Base-by-base conservation (phyloP, 2,329 filamentous ascomycete genomes). In the Trichoderma hamatum region DNA sequence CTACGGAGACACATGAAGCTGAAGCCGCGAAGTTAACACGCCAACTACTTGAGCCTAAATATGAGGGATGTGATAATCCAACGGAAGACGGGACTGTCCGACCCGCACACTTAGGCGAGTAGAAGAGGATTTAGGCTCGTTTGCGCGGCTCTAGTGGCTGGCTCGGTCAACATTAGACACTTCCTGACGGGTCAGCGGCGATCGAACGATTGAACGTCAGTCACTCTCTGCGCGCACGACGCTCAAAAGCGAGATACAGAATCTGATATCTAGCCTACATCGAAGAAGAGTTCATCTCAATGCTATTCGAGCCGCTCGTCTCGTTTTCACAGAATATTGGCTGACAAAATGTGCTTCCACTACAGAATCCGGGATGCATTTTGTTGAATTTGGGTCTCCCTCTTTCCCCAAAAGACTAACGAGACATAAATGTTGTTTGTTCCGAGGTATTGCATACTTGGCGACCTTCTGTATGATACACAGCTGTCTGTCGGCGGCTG, bases 31-130 rank as follows among this genome's bases (percentile, higher is more conserved):
- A 67, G n/a, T 19, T n/a, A 24, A 63, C 21, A 39, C 14, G 21
- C 24, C 14, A 28, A 58, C 28, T 10, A 64, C 39, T 28, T 36
- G 36, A 21, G 32, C n/a, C 52, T 46, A 43, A 34, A 34, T 43
- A 43, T 21, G 36, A 32, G 26, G 24, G 28, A 55, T 26, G 32
- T 5, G 14, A 55, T 32, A n/a, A 28, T 34, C 14, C 7, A 32
- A 34, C 52, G 64, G 39, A 36, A 51, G 36, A 32, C 64, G 64
- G 64, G 54, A 67, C 54, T 67, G 64, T n/a, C 39, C 64, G 64
- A 16, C 36, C 63, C 54, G 64, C 39, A 32, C 49, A 39, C 54
- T 59, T 67, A 67, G 64, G 54, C 64, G 54, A 58, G 36, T 21
- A 51, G 39, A 34, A 36, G 54, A 34, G 54, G 21, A 34, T 59